Evolutionary conservation across 371 early-diverging fungal species (phyloP).

Genomic region (Nematocida ausubeli): DNA sequence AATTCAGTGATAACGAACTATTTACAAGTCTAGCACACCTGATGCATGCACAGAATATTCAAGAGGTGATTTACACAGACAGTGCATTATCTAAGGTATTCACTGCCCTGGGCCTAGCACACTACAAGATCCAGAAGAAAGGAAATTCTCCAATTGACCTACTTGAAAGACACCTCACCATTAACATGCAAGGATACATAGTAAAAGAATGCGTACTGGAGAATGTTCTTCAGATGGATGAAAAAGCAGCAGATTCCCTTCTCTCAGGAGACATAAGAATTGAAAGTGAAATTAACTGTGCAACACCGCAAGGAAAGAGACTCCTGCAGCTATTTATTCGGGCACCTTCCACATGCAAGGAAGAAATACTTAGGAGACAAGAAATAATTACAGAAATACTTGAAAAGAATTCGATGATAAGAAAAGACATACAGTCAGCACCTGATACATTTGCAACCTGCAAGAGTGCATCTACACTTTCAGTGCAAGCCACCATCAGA

Average conservation of each 20-base stretch:
- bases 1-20: conserved; percentile 67
- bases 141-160: neutral
- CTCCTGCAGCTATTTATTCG: conserved; percentile 60
- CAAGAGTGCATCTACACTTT: conserved; percentile 48
- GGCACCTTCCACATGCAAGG: conserved; percentile 49
- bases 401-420: neutral
- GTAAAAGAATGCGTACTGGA: conserved; percentile 24
- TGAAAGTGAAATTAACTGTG: conserved; percentile 44
- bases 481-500: conserved; percentile 56
- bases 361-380: conserved; percentile 64
- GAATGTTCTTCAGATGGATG: conserved; percentile 24
- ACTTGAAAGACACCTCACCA: conserved; percentile 30
- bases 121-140: neutral
- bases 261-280: conserved; percentile 43
- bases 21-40: conserved; percentile 60
- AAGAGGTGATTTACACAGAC: conserved; percentile 63
- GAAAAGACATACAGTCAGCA: conserved; percentile 28
- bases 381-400: conserved; percentile 53
- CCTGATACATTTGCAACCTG: conserved; percentile 62
- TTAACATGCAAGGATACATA: conserved; percentile 7
- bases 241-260: conserved; percentile 11
- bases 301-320: conserved; percentile 65
- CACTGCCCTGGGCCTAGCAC: conserved; percentile 43
- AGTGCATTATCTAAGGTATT: conserved; percentile 39
- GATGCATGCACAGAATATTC: conserved; percentile 59